Base-by-base conservation (phyloP, 768 basidiomycete species). In the Termitomyces sp. region DNA sequence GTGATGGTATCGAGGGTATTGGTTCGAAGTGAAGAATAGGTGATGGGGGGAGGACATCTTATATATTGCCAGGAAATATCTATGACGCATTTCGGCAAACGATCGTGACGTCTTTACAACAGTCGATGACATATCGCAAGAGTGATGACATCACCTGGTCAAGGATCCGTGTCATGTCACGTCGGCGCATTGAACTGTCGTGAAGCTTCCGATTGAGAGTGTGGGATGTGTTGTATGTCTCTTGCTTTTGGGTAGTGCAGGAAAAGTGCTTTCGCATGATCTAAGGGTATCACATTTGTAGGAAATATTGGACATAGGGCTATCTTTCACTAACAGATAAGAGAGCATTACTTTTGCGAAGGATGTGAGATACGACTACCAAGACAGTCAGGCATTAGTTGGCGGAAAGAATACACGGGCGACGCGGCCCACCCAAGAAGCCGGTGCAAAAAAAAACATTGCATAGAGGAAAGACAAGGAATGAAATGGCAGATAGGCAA, bases 351-450 rank as follows among this genome's bases (percentile, higher is more conserved):
- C 7, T 20, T 6, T 38, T 51, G 24, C 14, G 1, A 38, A 26
- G 16, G 50, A 52, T 26, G 14, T 8, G 22, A 4, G n/a, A 35
- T 24, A 52, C 10, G 58, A 56, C 58, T 63, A 60, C 62, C 58
- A 53, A 56, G 10, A 26, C 26, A 18, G 7, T 40, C 14, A 26
- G 53, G 20, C 13, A 6, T n/a, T 16, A 8, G 13, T 40, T 18
- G 26, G 20, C 9, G 12, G 18, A 28, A 40, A 13, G 16, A 44
- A 54, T 36, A 44, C 42, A 53, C n/a, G 47, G 51, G 33, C n/a
- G 36, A 52, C 43, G 26, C 57, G 14, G n/a, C 44, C 35, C 43
- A 44, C 14, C 43, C 57, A 35, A 13, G 24, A 20, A 46, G 42
- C 4, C 20, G 33, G 35, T 36, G 24, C 20, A 24, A 42, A 22